Percentiles rank a stretch among this genome's conserved stretches.
Evolutionary conservation across 257 asterid genomes (phyloP).

Genomic region (Craterostigma plantagineum): DNA sequence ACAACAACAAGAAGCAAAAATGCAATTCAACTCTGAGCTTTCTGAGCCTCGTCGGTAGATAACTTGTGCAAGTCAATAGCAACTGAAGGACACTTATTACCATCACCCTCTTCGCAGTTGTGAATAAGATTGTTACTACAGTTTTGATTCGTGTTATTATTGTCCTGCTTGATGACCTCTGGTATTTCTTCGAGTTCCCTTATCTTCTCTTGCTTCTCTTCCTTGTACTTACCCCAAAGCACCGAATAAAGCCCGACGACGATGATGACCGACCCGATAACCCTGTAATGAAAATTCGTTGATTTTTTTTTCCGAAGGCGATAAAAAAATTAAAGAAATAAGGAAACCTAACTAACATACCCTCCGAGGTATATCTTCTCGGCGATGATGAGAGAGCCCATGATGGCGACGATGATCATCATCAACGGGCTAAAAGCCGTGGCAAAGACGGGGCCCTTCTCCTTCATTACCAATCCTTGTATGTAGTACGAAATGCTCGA

Average conservation of each 20-base stretch:
- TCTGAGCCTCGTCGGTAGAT: slow-evolving; percentile 4
- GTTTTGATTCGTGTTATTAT: slow-evolving; percentile 6
- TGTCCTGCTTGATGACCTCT: slow-evolving; percentile 21
- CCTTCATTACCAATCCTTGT: slow-evolving; percentile 29
- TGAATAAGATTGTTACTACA: slow-evolving; percentile 10
- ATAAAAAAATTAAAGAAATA: not conserved
- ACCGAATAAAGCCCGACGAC: slow-evolving; percentile 41
- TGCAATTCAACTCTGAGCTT: too few species aligned
- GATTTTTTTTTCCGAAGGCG: slow-evolving; percentile 50
- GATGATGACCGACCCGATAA: slow-evolving; percentile 30
- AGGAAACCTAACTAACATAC: slow-evolving; percentile 14
- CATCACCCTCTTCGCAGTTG: not conserved
- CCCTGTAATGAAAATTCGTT: slow-evolving; percentile 15
- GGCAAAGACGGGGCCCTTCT: slow-evolving; percentile 42
- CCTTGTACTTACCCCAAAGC: slow-evolving; percentile 44
- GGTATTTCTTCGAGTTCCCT: slow-evolving; percentile 19
- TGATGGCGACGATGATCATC: slow-evolving; percentile 34
- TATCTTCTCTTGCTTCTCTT: slow-evolving; percentile 22
- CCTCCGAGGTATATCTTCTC: slow-evolving; percentile 34
- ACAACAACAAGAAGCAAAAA: too few species aligned
- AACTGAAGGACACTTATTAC: slow-evolving; percentile 13
- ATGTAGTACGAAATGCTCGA: slow-evolving; percentile 31
- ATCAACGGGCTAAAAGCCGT: slow-evolving; percentile 35
- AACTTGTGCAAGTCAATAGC: slow-evolving; percentile 17
- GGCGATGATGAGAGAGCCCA: slow-evolving; percentile 30